Conservation (phyloP, 2,329 filamentous ascomycete genomes). For the Colletotrichum aenigma region DNA sequence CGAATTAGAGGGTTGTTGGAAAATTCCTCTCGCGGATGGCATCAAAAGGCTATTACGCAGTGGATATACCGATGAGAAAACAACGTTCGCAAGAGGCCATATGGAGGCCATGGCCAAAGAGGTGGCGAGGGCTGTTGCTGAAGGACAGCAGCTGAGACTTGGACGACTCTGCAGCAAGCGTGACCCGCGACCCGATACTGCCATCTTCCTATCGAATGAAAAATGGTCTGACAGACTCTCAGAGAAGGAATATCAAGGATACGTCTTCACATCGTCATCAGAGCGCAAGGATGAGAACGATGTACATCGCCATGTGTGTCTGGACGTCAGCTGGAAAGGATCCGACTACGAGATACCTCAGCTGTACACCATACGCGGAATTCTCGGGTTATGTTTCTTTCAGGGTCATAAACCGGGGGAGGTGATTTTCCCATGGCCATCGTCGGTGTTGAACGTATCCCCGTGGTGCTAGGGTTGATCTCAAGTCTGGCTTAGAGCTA, state of each 20-base stretch:
- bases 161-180: background rate
- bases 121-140: background rate
- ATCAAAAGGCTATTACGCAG: rapidly evolving
- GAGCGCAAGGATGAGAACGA: background rate
- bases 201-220: background rate
- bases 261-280: background rate
- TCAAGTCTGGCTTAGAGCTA: too few species aligned
- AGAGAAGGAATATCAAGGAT: rapidly evolving
- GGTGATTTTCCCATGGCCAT: background rate
- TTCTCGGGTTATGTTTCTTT: background rate
- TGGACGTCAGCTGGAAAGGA: background rate
- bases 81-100: background rate
- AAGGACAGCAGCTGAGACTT: background rate
- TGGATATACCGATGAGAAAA: rapidly evolving
- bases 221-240: rapidly evolving
- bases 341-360: background rate
- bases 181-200: rapidly evolving
- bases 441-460: background rate
- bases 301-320: background rate
- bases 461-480: rapidly evolving
- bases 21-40: background rate
- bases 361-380: background rate
- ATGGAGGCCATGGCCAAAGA: background rate
- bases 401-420: background rate
- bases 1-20: rapidly evolving